phyloP scores from a whole-genome alignment of 805 yeast genomes.

The Kodamaea lidongshanica region DNA sequence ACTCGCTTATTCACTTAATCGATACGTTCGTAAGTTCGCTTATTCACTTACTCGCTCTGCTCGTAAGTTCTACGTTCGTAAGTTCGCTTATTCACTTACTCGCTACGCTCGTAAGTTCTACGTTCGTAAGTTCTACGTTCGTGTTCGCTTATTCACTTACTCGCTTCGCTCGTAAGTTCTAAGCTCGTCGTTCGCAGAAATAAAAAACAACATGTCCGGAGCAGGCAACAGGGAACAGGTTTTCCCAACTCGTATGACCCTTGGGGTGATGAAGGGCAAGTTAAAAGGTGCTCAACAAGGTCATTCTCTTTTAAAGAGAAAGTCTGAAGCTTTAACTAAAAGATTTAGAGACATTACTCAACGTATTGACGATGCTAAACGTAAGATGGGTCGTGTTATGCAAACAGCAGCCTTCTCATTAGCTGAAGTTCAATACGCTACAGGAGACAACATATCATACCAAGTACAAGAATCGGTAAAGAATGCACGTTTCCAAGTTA shows the following conservation, averaged over 20 bases:
- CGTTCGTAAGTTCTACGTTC: no score
- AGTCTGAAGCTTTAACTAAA: conserved; percentile 94
- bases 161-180: no score
- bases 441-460: conserved; percentile 91
- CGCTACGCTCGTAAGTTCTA: no score
- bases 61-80: no score
- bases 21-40: no score
- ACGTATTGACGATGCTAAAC: conserved; percentile 89
- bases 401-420: conserved; percentile 96
- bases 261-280: conserved; percentile 90
- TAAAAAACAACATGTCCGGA: conserved; percentile 44
- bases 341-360: conserved; percentile 93
- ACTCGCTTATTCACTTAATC: no score
- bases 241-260: conserved; percentile 96
- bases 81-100: no score
- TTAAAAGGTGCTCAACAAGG: conserved; percentile 97
- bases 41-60: no score
- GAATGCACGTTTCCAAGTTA: conserved; percentile 82
- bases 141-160: no score
- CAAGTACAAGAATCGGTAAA: conserved; percentile 94
- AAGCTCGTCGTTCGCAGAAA: no score
- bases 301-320: conserved; percentile 85
- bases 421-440: conserved; percentile 96
- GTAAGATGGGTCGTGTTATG: conserved; percentile 98
- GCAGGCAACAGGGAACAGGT: conserved; percentile 87